Evolutionary conservation across 2,329 filamentous ascomycete species (phyloP).

Genomic region (Botrytis pseudocinerea): DNA sequence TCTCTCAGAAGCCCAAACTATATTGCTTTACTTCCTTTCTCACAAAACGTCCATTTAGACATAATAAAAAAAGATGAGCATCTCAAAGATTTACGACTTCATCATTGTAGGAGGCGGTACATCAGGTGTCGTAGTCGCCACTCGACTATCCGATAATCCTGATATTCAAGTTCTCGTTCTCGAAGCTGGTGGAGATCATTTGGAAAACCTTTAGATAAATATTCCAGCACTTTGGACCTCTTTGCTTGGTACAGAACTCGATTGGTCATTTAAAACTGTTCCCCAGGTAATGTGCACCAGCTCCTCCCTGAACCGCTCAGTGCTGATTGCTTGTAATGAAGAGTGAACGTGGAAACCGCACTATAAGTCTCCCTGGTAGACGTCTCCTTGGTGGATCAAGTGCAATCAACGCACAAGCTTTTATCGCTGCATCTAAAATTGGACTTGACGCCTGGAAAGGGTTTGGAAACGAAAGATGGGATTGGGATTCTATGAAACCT

Average conservation of each 20-base stretch:
- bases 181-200: slow-evolving; percentile 44
- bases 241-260: slow-evolving; percentile 42
- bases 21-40: background rate
- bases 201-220: slow-evolving; percentile 42
- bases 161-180: slow-evolving; percentile 46
- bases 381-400: slow-evolving; percentile 44
- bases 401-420: slow-evolving; percentile 39
- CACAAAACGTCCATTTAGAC: background rate
- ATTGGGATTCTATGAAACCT: slow-evolving; percentile 40
- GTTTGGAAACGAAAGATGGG: slow-evolving; percentile 47
- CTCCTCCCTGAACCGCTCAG: background rate
- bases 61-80: background rate
- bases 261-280: slow-evolving; percentile 45
- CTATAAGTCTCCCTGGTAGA: slow-evolving; percentile 33
- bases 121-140: slow-evolving; percentile 39
- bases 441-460: slow-evolving; percentile 45
- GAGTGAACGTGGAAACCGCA: slow-evolving; percentile 25
- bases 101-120: background rate
- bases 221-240: slow-evolving; percentile 33
- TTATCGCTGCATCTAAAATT: slow-evolving; percentile 27
- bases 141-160: slow-evolving; percentile 34
- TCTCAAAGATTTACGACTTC: background rate
- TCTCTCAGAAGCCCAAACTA: background rate
- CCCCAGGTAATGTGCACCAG: slow-evolving; percentile 41
- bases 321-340: slow-evolving; percentile 16